Percentiles rank a stretch among this genome's conserved stretches.
Conservation (phyloP, 768 basidiomycete species). For the Kwoniella shandongensis region DNA sequence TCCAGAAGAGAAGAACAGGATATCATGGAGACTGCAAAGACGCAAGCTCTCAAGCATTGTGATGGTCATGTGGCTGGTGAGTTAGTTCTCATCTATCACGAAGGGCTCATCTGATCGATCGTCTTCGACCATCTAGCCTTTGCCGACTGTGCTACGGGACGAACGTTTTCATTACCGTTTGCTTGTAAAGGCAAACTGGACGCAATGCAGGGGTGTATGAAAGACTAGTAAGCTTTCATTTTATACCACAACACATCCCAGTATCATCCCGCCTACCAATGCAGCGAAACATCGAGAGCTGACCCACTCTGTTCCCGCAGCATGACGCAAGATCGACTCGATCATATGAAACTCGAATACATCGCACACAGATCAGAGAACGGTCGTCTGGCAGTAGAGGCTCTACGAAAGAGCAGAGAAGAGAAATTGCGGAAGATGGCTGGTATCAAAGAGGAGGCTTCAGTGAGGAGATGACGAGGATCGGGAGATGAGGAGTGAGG, state of each 20-base stretch:
- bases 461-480: background rate
- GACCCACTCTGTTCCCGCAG: constrained; percentile 5
- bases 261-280: too few relatives aligned
- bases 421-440: constrained; percentile 26
- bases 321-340: constrained; percentile 35
- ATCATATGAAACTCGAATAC: constrained; percentile 42
- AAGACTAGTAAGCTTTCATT: constrained; percentile 34
- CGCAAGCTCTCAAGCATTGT: constrained; percentile 38
- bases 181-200: constrained; percentile 35
- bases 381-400: constrained; percentile 37
- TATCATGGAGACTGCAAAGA: constrained; percentile 36
- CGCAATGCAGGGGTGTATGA: constrained; percentile 44
- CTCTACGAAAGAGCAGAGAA: constrained; percentile 21
- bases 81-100: constrained; percentile 2
- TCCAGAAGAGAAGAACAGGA: constrained; percentile 45
- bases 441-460: constrained; percentile 20
- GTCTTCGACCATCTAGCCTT: constrained; percentile 28
- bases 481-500: too few relatives aligned
- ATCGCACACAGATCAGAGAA: constrained; percentile 43
- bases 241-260: background rate
- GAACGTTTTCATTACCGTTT: constrained; percentile 44
- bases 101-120: background rate
- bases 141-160: constrained; percentile 39
- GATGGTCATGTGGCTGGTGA: constrained; percentile 42
- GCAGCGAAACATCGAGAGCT: too few relatives aligned